Base-by-base conservation (phyloP, 1,284 basidiomycete species). In the Microbotryum silenes-acaulis region DNA sequence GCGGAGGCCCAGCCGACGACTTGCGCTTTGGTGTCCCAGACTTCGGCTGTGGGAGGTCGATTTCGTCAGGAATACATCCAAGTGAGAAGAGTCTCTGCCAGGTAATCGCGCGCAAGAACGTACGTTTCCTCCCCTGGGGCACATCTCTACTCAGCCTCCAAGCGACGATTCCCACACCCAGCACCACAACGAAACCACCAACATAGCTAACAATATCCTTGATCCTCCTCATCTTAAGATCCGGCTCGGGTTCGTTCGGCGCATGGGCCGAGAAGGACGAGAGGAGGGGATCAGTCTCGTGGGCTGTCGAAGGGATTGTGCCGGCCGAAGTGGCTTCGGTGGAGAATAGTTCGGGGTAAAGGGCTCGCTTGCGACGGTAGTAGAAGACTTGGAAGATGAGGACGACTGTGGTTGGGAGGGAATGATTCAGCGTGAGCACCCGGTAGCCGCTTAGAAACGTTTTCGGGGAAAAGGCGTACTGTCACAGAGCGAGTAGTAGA, bases 1-100 rank as follows among this genome's bases (percentile, higher is more conserved):
- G 72, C 72, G 20, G 64, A 67, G 37, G 67, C 53, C 72, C 72
- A 72, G 4, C 72, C 72, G 1, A 72, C 62, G 31, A 72, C 50
- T 54, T 72, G 72, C 6, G 71, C 72, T 18, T 57, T 56, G 16
- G 68, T 70, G n/a, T 72, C 66, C 72, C 72, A 72, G 3, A 63
- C 65, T 49, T 72, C 72, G 33, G 37, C 44, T n/a, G 25, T 44
- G 31, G 61, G 21, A 18, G 12, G 12, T 42, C 10, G 10, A 16
- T 5, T 16, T 6, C 12, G 16, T 42, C 37, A 42, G 37, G 2
- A 5, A 42, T 42, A 12, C 37, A 42, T 6, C 37, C 37, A 1
- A 6, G 3, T 42, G 37, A 42, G 37, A 16, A 16, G 10, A 42
- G 31, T 31, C 31, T 42, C 37, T 42, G 14, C 16, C 37, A 10